Percentiles rank a stretch among this genome's conserved stretches.
Evolutionary conservation across 1,139 yeast genomes (phyloP).

Genomic region (Pichia sp.): DNA sequence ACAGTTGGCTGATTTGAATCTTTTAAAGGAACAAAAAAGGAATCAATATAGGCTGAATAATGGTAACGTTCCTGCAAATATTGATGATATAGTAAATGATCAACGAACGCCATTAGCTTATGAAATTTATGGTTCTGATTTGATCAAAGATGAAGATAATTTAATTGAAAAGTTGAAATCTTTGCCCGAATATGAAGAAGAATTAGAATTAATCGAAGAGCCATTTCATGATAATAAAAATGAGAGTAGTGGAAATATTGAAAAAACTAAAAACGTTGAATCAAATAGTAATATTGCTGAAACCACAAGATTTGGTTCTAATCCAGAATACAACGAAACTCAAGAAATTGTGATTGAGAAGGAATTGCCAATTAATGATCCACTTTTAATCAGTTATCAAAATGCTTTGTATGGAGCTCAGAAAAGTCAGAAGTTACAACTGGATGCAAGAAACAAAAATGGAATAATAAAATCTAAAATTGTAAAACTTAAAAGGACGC

Average conservation of each 20-base stretch:
- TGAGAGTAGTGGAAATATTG: no score
- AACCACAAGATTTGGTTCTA: conserved; percentile 5
- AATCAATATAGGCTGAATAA: conserved; percentile 2
- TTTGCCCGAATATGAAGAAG: conserved; percentile 14
- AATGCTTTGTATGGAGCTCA: conserved; percentile 18
- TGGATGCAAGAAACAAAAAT: no score
- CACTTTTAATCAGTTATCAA: conserved; percentile 20
- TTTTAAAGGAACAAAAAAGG: neutral
- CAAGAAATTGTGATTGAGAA: conserved; percentile 26
- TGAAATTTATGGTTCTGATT: conserved; percentile 8
- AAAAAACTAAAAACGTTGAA: no score
- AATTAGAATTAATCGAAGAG: conserved; percentile 7
- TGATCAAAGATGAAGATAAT: neutral
- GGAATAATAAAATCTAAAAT: conserved; percentile 26
- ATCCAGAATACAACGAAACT: conserved; percentile 9
- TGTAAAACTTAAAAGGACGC: conserved; percentile 32
- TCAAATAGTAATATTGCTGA: no score
- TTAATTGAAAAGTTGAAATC: neutral
- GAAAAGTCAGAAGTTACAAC: no score
- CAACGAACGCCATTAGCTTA: neutral
- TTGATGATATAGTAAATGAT: neutral
- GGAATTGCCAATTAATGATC: conserved; percentile 23
- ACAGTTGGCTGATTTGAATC: conserved; percentile 6
- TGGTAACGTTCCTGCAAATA: conserved; percentile 6
- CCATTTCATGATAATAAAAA: no score